Evolutionary conservation across 78 protist species (phyloP).

Genomic region (slime mould (Dictyostelium discoideum)): DNA sequence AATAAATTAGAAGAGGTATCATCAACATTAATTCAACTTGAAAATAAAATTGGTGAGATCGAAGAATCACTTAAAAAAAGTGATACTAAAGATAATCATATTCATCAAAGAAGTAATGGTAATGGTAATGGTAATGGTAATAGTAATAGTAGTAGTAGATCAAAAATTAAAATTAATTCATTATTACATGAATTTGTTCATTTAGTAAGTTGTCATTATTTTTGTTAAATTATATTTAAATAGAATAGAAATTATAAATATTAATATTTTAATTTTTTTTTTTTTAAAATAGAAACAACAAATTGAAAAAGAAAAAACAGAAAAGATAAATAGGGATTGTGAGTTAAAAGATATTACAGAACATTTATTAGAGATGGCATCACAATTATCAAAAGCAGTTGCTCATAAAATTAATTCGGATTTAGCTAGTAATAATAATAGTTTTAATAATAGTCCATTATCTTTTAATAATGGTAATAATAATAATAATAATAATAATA

Average conservation of each 20-base stretch:
- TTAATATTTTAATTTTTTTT: background rate
- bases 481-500: background rate
- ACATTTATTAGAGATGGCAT: slow-evolving; percentile 69
- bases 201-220: slow-evolving; percentile 6
- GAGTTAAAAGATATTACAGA: slow-evolving; percentile 70
- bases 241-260: no score
- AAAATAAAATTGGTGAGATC: slow-evolving; percentile 51
- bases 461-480: background rate
- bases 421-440: background rate
- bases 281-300: slow-evolving; percentile 26
- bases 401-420: background rate
- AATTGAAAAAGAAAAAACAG: slow-evolving; percentile 59
- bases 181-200: slow-evolving; percentile 27
- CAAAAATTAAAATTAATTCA: slow-evolving; percentile 14
- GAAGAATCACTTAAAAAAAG: slow-evolving; percentile 17
- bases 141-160: background rate
- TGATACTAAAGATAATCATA: background rate
- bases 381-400: slow-evolving; percentile 59
- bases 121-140: background rate
- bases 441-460: background rate
- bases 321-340: slow-evolving; percentile 33
- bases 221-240: no score
- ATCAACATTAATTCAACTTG: slow-evolving; percentile 8
- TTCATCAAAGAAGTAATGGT: background rate
- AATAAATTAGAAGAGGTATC: slow-evolving; percentile 51